Base-by-base conservation (phyloP, 2,329 filamentous ascomycete species). In the Chlorencoelia australis region DNA sequence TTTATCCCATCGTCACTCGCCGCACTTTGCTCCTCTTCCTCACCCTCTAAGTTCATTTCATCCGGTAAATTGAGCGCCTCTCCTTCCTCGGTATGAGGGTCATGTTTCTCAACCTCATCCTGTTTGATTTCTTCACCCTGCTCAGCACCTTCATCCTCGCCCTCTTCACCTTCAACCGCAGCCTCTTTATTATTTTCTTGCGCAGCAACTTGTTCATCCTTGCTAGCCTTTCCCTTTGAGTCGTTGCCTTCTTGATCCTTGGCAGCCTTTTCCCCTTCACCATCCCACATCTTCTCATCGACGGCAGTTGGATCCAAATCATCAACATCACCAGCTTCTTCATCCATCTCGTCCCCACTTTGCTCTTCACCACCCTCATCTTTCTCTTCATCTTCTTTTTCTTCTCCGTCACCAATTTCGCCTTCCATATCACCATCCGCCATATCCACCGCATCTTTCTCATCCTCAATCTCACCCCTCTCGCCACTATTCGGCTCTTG, bases 271-370 rank as follows among this genome's bases (percentile, higher is more conserved):
- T 80, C 70, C 28, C 85, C 79, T 30, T 79, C 78, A 25, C 87
- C 88, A 59, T 98, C 88, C 91, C 91, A 98, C 73, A 96, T 87
- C 67, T 96, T 98, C 64, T 98, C 93, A 56, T 98, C 93, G 1
- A 96, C 82, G 14, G 89, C 84, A 11, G 78, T 82, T 9, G 86
- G 81, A 49, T 94, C 89, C 27, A 94, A 67, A 51, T 94, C 86
- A 61, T 95, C 85, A 8, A 96, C 87, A 51, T 87, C 82, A 1
- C 88, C 91, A 4, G 82, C 74, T 59, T 96, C 86, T 51, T 94
- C 88, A 46, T 95, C 87, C 56, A 93, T 79, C 33, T 85, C 80
- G n/a, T 80, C 22, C 4, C 18, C 66, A 20, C 78, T 72, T 28
- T 77, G 73, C 17, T 82, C 71, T 20, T 75, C 73, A 34, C 79